Evolutionary conservation across 495 filamentous ascomycete species (phyloP), one percentile per base, ranked within the genome.

Genomic region (Talaromyces trachyspermus): DNA sequence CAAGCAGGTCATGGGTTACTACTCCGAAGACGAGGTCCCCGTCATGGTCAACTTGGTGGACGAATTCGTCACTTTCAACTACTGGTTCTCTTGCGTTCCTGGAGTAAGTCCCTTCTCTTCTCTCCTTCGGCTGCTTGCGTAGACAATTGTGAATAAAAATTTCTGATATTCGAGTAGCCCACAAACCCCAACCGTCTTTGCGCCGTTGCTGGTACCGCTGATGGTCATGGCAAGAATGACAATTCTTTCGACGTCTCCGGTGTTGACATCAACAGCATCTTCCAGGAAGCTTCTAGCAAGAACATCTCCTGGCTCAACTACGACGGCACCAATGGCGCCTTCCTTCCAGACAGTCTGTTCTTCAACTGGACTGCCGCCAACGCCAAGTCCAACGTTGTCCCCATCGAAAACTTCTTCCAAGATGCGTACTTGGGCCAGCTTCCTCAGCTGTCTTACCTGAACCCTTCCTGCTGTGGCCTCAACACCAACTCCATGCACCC

Each of bases 51-150:
- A 58, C 10, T 54, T 78, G 49, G 70, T 69, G n/a, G 60, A 77
- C 43, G 72, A 77, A 53, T 78, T 69, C 52, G 56, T 71, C 0
- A 63, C 66, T 18, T 76, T 78, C 54, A 71, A 77, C 61, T 60
- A 69, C 53, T 78, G 74, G 73, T 68, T 71, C 54, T 69, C 70
- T 8, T 60, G 65, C 43, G 59, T 71, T 29, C 72, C 72, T 2
- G 75, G 75, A 9, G 66, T 68, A 63, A 54, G 64, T 63, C 9
- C n/a, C 22, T 3, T 23, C 20, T 11, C 15, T 17, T 32, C 32
- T 8, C 20, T 17, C 14, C n/a, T n/a, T n/a, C n/a, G n/a, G n/a
- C n/a, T n/a, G n/a, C n/a, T n/a, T n/a, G n/a, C n/a, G n/a, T n/a
- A n/a, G n/a, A n/a, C n/a, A n/a, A n/a, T n/a, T n/a, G n/a, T n/a